phyloP scores from a whole-genome alignment of 345 rosid species.

The Aurinia saxatilis region DNA sequence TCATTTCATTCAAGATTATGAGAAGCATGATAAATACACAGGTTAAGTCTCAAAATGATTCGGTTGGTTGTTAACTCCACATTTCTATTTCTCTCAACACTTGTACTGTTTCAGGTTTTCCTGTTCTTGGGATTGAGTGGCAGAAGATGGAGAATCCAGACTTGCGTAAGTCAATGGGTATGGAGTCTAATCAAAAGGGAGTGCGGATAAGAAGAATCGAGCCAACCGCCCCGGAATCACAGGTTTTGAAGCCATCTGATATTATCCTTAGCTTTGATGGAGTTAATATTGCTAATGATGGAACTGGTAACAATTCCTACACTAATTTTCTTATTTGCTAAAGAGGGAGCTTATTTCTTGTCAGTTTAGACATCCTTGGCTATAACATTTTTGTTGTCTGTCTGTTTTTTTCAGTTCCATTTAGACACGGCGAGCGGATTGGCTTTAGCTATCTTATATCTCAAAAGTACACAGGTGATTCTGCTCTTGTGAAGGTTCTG shows the following conservation, averaged over 20 bases:
- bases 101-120: constrained; percentile 52
- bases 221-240: constrained; percentile 85
- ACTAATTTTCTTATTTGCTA: neutral
- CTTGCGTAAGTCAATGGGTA: constrained; percentile 71
- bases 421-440: constrained; percentile 92
- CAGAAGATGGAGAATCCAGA: constrained; percentile 99
- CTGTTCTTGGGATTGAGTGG: constrained; percentile 95
- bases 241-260: constrained; percentile 79
- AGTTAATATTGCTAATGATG: constrained; percentile 85
- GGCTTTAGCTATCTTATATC: constrained; percentile 91
- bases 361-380: neutral
- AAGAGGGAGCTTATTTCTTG: neutral
- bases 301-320: constrained; percentile 56
- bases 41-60: constrained; percentile 30
- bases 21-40: constrained; percentile 80
- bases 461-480: constrained; percentile 89
- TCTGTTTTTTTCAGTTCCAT: constrained; percentile 57
- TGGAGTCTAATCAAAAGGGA: constrained; percentile 77
- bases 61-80: neutral
- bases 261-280: constrained; percentile 82
- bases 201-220: constrained; percentile 89
- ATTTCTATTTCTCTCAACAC: neutral
- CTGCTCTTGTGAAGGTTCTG: constrained; percentile 68
- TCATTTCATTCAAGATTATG: constrained; percentile 84
- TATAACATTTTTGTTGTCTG: constrained; percentile 1